Evolutionary conservation across 768 basidiomycete genomes (phyloP).

Genomic region (Pulveroboletus sp.): DNA sequence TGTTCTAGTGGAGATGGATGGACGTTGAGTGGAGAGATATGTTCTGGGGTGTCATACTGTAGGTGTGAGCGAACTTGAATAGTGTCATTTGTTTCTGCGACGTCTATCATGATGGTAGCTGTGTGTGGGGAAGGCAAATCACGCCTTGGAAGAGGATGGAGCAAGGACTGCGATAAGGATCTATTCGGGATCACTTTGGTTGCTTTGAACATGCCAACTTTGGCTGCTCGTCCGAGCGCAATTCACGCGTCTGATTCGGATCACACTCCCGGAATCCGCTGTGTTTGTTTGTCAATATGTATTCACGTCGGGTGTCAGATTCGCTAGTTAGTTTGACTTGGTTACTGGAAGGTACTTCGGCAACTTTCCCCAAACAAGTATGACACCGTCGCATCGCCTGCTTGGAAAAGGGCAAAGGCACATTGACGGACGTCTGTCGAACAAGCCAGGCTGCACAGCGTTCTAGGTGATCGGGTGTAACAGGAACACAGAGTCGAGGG

Average conservation of each 20-base stretch:
- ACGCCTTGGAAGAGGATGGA: not conserved
- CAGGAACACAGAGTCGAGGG: too few relatives aligned
- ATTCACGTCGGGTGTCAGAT: not conserved
- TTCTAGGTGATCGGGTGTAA: too few relatives aligned
- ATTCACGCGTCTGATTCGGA: too few relatives aligned
- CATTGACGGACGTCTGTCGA: too few relatives aligned
- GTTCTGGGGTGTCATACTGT: conserved; percentile 72
- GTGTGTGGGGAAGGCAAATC: conserved; percentile 10
- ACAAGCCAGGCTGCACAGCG: too few relatives aligned
- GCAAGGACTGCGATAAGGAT: conserved; percentile 10
- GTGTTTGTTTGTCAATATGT: not conserved
- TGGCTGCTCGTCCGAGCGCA: not conserved
- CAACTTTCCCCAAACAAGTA: too few relatives aligned
- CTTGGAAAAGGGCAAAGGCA: too few relatives aligned
- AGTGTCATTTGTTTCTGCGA: conserved; percentile 49
- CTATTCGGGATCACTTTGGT: conserved; percentile 4
- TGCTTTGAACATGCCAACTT: not conserved
- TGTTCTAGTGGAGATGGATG: conserved; percentile 72
- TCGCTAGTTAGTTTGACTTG: too few relatives aligned
- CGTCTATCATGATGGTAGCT: conserved; percentile 23
- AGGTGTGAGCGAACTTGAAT: conserved; percentile 69
- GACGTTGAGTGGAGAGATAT: conserved; percentile 62
- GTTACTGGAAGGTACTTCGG: too few relatives aligned
- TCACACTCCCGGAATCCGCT: not conserved
- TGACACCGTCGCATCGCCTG: too few relatives aligned